Percentiles rank a stretch among this genome's conserved stretches.
Evolutionary conservation across 139 green algal species (phyloP).

Genomic region (Chlorella sorokiniana): DNA sequence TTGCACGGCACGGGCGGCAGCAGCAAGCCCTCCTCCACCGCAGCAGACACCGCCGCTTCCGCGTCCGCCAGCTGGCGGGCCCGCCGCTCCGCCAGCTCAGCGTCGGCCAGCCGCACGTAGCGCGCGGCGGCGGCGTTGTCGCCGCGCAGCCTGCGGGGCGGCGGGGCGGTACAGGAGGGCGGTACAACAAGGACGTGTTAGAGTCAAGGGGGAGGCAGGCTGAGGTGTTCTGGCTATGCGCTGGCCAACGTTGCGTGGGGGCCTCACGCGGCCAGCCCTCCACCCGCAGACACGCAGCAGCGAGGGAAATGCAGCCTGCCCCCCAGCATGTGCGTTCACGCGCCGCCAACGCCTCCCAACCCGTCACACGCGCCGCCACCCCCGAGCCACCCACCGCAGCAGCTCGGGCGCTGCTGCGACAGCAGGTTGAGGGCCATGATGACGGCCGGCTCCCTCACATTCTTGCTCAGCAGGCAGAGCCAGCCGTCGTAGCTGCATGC

Average conservation of each 20-base stretch:
- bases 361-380: not conserved
- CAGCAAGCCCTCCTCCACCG: constrained; percentile 23
- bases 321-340: too few species aligned
- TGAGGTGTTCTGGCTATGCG: too few species aligned
- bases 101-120: not conserved
- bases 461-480: constrained; percentile 19
- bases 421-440: constrained; percentile 30
- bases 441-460: constrained; percentile 24
- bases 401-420: not conserved
- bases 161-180: not conserved
- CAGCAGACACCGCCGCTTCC: not conserved
- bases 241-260: too few species aligned
- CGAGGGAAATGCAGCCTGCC: not conserved
- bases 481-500: constrained; percentile 26
- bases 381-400: not conserved
- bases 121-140: not conserved
- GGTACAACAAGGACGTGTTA: not conserved
- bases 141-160: constrained; percentile 8
- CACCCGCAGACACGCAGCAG: not conserved
- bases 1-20: constrained; percentile 24
- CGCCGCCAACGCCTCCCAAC: too few species aligned
- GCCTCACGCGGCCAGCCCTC: not conserved
- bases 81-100: constrained; percentile 2
- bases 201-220: not conserved
- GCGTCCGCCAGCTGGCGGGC: constrained; percentile 8